Evolutionary conservation across 2,329 filamentous ascomycete species (phyloP), one percentile per base, ranked within the genome.

Genomic region (Monosporascus cannonballus): DNA sequence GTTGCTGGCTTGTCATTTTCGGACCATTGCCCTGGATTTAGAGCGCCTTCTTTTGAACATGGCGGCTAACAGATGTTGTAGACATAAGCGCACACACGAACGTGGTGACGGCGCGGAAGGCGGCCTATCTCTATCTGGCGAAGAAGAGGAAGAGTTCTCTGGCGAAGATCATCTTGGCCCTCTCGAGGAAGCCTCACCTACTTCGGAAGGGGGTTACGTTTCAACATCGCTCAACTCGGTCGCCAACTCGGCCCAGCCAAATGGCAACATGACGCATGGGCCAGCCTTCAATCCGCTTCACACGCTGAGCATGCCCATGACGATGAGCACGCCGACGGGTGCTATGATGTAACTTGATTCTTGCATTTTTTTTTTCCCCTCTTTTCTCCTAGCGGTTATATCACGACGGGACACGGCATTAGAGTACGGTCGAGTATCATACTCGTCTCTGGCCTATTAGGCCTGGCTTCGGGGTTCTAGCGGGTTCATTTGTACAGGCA

Each of bases 141-240:
- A 96, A 62, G 90, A 95, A 46, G 84, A 93, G 61, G 90, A 96
- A 65, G 89, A 94, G 51, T 85, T 79, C 62, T 85, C 83, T 37
- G 90, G 93, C 55, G 90, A 95, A 59, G 89, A 94, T 61, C 88
- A 92, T 30, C 84, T 93, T 51, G 87, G 87, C 50, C 86, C 89
- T 39, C 80, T 92, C 27, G 89, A 90, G 58, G 88, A 92, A 58
- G 84, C 87, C 18, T 91, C 88, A 14, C 87, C 89, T 17, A 84
- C 80, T 47, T 89, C 86, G 0, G 84, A 88, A 59, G 75, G 78
- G 59, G 83, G 83, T 51, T 89, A 87, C 67, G 69, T 80, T 45
- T 69, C 78, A 6, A 66, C 72, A 5, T 80, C 79, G 1, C 69
- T 86, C 14, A 77, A 77, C 58, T 71, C 73, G 20, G 66, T 74